phyloP scores from a whole-genome alignment of 331 rosid species.

The Malus hybrid region DNA sequence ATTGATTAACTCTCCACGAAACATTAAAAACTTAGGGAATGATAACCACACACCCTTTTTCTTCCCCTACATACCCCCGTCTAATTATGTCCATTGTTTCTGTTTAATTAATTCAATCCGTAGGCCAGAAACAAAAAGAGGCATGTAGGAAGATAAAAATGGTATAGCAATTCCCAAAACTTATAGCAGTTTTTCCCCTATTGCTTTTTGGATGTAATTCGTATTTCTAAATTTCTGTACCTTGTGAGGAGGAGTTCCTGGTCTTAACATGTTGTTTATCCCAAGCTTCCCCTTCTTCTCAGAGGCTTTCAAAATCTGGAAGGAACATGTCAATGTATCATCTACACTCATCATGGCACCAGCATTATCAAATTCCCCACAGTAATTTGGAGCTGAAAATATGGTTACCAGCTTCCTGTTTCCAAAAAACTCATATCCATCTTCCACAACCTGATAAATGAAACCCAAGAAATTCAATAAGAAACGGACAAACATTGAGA shows the following conservation, averaged over 20 bases:
- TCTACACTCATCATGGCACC: constrained; percentile 82
- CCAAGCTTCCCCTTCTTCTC: constrained; percentile 67
- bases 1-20: background rate
- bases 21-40: background rate
- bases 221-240: constrained; percentile 17
- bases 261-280: constrained; percentile 43
- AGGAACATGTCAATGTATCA: constrained; percentile 61
- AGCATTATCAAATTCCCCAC: constrained; percentile 61
- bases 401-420: constrained; percentile 56
- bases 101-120: too few species aligned
- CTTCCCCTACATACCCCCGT: too few species aligned
- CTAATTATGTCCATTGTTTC: too few species aligned
- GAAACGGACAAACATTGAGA: background rate
- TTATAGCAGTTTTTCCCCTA: background rate
- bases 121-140: too few species aligned
- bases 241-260: constrained; percentile 87
- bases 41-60: too few species aligned
- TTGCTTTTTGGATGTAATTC: background rate
- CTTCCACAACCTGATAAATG: constrained; percentile 59
- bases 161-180: too few species aligned
- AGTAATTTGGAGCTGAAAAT: constrained; percentile 61
- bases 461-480: constrained; percentile 1
- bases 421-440: constrained; percentile 71
- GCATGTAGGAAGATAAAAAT: too few species aligned
- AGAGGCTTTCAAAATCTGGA: constrained; percentile 68